Base-by-base conservation (phyloP, 495 filamentous ascomycete species). In the Aspergillus heteromorphus region DNA sequence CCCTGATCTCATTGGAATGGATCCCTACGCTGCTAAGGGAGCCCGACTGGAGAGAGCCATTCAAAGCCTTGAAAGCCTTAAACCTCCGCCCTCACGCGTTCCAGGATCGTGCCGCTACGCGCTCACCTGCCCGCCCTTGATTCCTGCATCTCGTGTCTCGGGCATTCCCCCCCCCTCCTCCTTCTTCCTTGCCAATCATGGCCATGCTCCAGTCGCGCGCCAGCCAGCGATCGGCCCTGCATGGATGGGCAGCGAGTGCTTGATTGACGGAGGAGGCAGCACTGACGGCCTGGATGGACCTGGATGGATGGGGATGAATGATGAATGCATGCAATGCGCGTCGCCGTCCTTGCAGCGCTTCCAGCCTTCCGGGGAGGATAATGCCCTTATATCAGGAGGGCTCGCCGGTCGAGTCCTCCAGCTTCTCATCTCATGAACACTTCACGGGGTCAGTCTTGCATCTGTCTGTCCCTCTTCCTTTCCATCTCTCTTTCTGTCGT, bases 401-500 rank as follows among this genome's bases (percentile, higher is more conserved):
- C 31, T 34, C 31, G 31, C 31, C 31, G 13, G 31, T 11, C 10
- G n/a, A n/a, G 20, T 45, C 43, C 6, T 47, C 43, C 21, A 21
- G 27, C 21, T 21, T 4, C 21, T 19, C 21, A n/a, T 47, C 23
- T 3, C 4, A 17, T 47, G 23, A 13, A 13, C 21, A 42, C 38
- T 58, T 38, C 34, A 38, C 34, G 34, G n/a, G 34, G 34, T n/a
- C 42, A 48, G 36, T 31, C 25, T n/a, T 54, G 41, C 30, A 43
- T 48, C 45, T 47, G 50, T 48, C 54, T 30, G 48, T 41, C 56
- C 16, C 18, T 56, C 53, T 45, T 36, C 36, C 40, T 49, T 27
- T 21, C 8, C 8, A 34, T 51, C 17, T 43, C 31, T 30, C 17
- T 9, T 49, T 61, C 14, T 25, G 1, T 23, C 17, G 25, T 14